Conservation (phyloP, 2,329 filamentous ascomycete species). For the Xylariaceae sp. region DNA sequence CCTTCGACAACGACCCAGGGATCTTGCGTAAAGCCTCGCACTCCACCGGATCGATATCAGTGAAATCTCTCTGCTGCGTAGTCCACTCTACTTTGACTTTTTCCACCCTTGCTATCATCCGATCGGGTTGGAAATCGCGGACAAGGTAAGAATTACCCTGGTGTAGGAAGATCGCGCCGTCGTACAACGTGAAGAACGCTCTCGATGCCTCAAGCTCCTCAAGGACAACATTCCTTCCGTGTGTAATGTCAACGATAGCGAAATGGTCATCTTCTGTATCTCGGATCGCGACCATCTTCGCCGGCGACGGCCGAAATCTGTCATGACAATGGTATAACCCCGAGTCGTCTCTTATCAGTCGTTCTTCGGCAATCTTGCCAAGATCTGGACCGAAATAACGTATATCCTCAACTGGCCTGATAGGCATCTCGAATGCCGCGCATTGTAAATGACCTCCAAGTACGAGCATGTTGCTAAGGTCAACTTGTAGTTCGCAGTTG, state of each 20-base stretch:
- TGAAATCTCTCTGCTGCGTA: slow-evolving; percentile 87
- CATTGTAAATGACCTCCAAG: slow-evolving; percentile 94
- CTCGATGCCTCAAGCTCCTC: slow-evolving; percentile 94
- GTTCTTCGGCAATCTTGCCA: slow-evolving; percentile 62
- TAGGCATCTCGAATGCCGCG: slow-evolving; percentile 90
- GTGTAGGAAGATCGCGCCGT: slow-evolving; percentile 93
- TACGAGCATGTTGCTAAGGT: slow-evolving; percentile 85
- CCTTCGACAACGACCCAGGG: slow-evolving; percentile 54
- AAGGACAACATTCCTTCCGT: slow-evolving; percentile 75
- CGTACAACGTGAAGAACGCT: slow-evolving; percentile 94
- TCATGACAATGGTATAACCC: slow-evolving; percentile 90
- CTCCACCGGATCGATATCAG: slow-evolving; percentile 88
- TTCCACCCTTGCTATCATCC: slow-evolving; percentile 79
- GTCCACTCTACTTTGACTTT: slow-evolving; percentile 91
- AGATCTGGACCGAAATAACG: slow-evolving; percentile 76
- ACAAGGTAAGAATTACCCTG: slow-evolving; percentile 93
- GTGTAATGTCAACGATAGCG: slow-evolving; percentile 82
- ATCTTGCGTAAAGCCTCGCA: slow-evolving; percentile 82
- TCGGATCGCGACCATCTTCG: slow-evolving; percentile 77
- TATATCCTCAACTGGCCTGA: slow-evolving; percentile 68
- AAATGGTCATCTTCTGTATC: slow-evolving; percentile 89
- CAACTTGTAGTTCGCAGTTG: slow-evolving; percentile 83
- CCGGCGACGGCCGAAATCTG: slow-evolving; percentile 79
- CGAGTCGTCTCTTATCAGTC: slow-evolving; percentile 65
- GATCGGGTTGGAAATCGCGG: slow-evolving; percentile 77